Percentiles rank a stretch among this genome's conserved stretches.
Evolutionary conservation across 805 yeast species (phyloP).

Genomic region (Candida krabiensis): DNA sequence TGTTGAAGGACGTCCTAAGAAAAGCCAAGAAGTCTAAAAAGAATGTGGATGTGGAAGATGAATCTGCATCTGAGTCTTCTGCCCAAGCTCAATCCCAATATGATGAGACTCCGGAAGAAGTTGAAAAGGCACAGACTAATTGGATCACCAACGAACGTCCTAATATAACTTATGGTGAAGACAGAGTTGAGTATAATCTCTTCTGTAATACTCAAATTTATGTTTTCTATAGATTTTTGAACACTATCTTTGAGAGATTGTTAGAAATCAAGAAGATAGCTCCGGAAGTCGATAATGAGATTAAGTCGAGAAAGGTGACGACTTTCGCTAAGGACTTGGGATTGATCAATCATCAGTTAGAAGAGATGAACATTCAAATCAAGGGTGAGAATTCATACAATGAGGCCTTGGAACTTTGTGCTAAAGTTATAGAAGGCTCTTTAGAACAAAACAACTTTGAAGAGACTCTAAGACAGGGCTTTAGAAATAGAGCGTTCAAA

Average conservation of each 20-base stretch:
- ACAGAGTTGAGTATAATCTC: conserved; percentile 63
- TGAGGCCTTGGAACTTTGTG: conserved; percentile 76
- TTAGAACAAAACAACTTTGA: conserved; percentile 94
- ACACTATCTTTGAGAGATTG: conserved; percentile 78
- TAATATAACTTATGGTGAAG: conserved; percentile 26
- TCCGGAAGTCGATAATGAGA: conserved; percentile 68
- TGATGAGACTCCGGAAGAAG: conserved; percentile 28
- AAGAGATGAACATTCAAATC: conserved; percentile 76
- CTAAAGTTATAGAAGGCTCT: conserved; percentile 80
- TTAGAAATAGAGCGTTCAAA: conserved; percentile 89
- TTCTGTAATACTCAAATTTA: conserved; percentile 89
- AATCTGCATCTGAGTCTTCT: conserved; percentile 16
- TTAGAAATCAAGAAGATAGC: conserved; percentile 73
- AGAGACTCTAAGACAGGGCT: conserved; percentile 92
- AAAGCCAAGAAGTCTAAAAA: conserved; percentile 37
- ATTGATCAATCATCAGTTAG: conserved; percentile 74
- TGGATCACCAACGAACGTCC: conserved; percentile 35
- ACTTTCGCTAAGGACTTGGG: conserved; percentile 87
- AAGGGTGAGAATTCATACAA: conserved; percentile 68
- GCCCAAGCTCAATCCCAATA: conserved; percentile 10
- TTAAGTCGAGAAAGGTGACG: conserved; percentile 59
- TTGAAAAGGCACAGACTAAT: conserved; percentile 32
- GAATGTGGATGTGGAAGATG: conserved; percentile 22
- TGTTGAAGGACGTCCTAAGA: conserved; percentile 58
- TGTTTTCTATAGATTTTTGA: conserved; percentile 83